phyloP scores from a whole-genome alignment of 805 yeast species.

The Phaffomyces opuntiae region DNA sequence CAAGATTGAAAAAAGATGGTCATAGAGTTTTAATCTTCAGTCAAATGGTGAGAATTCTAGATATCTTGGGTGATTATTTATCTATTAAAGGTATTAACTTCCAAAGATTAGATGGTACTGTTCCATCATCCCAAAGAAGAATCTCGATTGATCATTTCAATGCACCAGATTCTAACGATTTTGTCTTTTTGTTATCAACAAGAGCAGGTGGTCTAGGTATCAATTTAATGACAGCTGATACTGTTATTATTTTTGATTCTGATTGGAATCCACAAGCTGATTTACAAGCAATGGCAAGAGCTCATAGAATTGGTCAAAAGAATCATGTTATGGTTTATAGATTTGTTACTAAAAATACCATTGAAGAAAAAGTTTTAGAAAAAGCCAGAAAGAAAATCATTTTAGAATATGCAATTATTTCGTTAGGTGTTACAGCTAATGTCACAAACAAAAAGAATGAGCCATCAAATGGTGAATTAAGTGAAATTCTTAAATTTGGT shows the following conservation, averaged over 20 bases:
- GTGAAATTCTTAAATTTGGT: conserved; percentile 93
- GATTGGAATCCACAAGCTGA: conserved; percentile 99
- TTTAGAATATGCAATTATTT: conserved; percentile 93
- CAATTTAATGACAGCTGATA: conserved; percentile 97
- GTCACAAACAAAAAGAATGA: conserved; percentile 44
- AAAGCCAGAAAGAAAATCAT: conserved; percentile 98
- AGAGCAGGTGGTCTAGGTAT: conserved; percentile 99
- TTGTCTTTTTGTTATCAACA: conserved; percentile 82
- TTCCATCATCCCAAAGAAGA: conserved; percentile 89
- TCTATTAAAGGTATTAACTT: conserved; percentile 80
- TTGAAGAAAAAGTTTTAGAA: conserved; percentile 95
- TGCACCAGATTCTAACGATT: conserved; percentile 88
- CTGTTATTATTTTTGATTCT: conserved; percentile 94
- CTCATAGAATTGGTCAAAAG: conserved; percentile 99
- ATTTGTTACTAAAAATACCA: conserved; percentile 96
- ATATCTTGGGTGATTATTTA: conserved; percentile 89
- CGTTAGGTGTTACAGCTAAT: conserved; percentile 86
- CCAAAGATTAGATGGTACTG: conserved; percentile 95
- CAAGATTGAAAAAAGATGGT: conserved; percentile 83
- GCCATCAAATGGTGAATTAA: conserved; percentile 77
- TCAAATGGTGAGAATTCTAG: conserved; percentile 96
- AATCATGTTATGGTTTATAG: conserved; percentile 96
- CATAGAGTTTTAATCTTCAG: conserved; percentile 93
- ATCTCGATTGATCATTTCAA: conserved; percentile 95
- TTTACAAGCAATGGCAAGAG: conserved; percentile 98